phyloP scores from a whole-genome alignment of 371 early-diverging fungal species.

The Capniomyces stellatus region DNA sequence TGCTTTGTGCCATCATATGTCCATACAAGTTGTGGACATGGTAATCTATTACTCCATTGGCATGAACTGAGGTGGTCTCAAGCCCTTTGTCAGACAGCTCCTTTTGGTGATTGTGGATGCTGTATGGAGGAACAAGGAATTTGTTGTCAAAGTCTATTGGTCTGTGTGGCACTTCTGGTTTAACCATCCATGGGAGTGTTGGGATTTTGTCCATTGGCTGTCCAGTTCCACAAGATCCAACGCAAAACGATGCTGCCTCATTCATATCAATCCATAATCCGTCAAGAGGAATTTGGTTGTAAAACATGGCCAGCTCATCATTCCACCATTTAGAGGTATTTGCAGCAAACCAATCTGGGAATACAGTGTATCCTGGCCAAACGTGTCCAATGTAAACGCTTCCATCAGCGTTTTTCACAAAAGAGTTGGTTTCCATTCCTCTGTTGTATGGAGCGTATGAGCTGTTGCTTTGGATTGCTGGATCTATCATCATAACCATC shows the following conservation, averaged over 20 bases:
- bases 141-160: slow-evolving; percentile 5
- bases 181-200: slow-evolving; percentile 10
- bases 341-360: slow-evolving; percentile 43
- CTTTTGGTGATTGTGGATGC: slow-evolving; percentile 28
- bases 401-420: slow-evolving; percentile 60
- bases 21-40: slow-evolving; percentile 36
- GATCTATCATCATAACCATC: slow-evolving; percentile 92
- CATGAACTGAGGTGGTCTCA: slow-evolving; percentile 17
- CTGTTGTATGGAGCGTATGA: slow-evolving; percentile 57
- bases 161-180: slow-evolving; percentile 9
- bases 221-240: slow-evolving; percentile 25
- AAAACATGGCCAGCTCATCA: slow-evolving; percentile 31
- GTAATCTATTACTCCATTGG: slow-evolving; percentile 30
- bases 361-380: slow-evolving; percentile 49
- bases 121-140: slow-evolving; percentile 26
- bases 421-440: slow-evolving; percentile 46
- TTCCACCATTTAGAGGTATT: slow-evolving; percentile 62
- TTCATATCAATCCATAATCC: slow-evolving; percentile 59
- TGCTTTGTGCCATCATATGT: slow-evolving; percentile 40
- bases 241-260: slow-evolving; percentile 41
- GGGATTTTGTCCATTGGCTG: slow-evolving; percentile 5
- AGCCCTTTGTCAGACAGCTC: slow-evolving; percentile 24
- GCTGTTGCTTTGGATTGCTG: slow-evolving; percentile 79
- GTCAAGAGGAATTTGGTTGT: slow-evolving; percentile 24
- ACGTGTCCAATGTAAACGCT: slow-evolving; percentile 43